Evolutionary conservation across 805 yeast species (phyloP).

Genomic region (Candida jianshihensis): DNA sequence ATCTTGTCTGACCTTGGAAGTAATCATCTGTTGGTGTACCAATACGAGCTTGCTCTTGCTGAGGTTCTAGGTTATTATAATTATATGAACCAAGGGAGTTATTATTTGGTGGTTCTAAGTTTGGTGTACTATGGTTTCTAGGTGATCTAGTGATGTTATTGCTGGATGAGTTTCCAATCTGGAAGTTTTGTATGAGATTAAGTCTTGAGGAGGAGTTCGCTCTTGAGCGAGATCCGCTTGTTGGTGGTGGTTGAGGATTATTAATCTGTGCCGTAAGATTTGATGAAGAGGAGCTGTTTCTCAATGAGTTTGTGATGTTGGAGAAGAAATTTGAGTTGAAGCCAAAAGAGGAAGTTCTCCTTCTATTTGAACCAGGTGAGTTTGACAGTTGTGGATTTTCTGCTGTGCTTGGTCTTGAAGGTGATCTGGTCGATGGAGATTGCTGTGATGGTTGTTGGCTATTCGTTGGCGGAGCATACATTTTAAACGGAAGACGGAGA

Average conservation of each 20-base stretch:
- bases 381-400: neutral
- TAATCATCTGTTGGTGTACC: conserved; percentile 21
- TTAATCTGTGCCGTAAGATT: conserved; percentile 6
- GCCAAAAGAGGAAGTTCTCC: conserved; percentile 23
- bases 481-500: too few relatives aligned
- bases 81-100: neutral
- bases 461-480: neutral
- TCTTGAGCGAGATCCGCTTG: conserved; percentile 14
- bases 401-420: conserved; percentile 1
- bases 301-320: conserved; percentile 18
- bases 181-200: conserved; percentile 9
- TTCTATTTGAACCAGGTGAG: conserved; percentile 8
- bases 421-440: conserved; percentile 5
- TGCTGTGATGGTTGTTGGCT: neutral
- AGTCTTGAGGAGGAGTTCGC: conserved; percentile 22
- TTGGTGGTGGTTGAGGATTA: neutral
- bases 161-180: neutral
- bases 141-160: conserved; percentile 3
- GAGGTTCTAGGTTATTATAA: too few relatives aligned
- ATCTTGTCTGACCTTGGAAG: conserved; percentile 15
- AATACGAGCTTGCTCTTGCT: conserved; percentile 4
- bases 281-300: conserved; percentile 19
- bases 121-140: conserved; percentile 4
- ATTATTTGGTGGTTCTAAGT: conserved; percentile 4
- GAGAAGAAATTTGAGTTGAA: conserved; percentile 21